phyloP scores from a whole-genome alignment of 106 monocot species.

The Dioscorea zingiberensis region DNA sequence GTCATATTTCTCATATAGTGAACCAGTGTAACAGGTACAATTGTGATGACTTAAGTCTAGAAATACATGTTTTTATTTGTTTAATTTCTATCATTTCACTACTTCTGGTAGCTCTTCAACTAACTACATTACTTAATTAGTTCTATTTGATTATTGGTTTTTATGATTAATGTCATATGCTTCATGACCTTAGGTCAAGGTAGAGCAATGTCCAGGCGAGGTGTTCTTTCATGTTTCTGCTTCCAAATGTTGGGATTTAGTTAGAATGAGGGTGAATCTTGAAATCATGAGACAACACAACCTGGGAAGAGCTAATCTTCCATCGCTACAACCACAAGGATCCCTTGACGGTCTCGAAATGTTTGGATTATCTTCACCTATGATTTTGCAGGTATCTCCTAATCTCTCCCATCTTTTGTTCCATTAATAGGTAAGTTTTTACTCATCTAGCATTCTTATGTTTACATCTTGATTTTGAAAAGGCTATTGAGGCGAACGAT shows the following conservation, averaged over 20 bases:
- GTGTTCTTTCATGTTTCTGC: conserved; percentile 69
- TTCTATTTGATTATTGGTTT: not conserved
- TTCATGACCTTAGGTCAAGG: conserved; percentile 54
- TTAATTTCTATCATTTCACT: no score
- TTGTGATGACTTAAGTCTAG: no score
- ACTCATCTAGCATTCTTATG: no score
- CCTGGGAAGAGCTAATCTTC: conserved; percentile 38
- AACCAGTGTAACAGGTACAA: no score
- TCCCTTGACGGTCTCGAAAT: conserved; percentile 85
- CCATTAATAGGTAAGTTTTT: no score
- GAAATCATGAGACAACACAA: conserved; percentile 58
- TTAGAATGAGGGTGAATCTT: conserved; percentile 68
- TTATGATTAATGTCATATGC: no score
- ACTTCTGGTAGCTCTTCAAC: no score
- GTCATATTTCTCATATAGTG: no score
- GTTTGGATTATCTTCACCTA: conserved; percentile 83
- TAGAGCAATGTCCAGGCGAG: conserved; percentile 67
- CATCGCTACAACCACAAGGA: conserved; percentile 64
- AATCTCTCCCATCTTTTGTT: no score
- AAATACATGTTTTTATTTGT: no score
- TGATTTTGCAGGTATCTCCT: conserved; percentile 53
- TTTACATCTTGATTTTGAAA: not conserved
- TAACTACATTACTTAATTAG: not conserved
- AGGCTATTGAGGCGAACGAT: conserved; percentile 62
- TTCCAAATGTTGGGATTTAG: conserved; percentile 85